phyloP scores from a whole-genome alignment of 257 asterid species.

The Echites panduratus region DNA sequence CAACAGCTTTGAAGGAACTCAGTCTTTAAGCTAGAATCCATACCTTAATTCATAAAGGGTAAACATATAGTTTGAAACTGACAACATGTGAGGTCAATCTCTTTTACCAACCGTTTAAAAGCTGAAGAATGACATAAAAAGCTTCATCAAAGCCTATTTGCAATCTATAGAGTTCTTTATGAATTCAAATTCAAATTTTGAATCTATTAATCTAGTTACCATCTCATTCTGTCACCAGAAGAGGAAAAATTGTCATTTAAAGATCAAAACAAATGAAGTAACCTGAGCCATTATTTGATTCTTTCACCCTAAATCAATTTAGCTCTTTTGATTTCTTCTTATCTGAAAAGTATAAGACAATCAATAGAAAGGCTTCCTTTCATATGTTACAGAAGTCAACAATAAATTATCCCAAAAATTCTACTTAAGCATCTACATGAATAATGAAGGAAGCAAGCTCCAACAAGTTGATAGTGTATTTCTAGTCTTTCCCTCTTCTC shows the following conservation, averaged over 20 bases:
- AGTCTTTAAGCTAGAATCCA: background rate
- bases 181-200: background rate
- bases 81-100: background rate
- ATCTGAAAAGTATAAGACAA: no score
- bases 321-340: background rate
- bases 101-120: background rate
- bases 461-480: no score
- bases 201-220: background rate
- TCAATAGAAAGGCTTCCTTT: background rate
- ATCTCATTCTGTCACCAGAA: background rate
- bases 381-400: background rate
- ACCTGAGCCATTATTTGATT: background rate
- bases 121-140: background rate
- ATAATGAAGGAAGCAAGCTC: background rate
- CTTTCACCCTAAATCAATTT: background rate
- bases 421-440: background rate
- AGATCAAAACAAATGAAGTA: background rate
- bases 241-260: background rate
- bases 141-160: background rate
- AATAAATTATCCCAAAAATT: background rate
- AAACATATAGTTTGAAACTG: background rate
- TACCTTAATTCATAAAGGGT: background rate
- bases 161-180: background rate
- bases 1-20: background rate
- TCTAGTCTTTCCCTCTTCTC: no score